These are phyloP conservation scores for Spathaspora passalidarum DNA, from an alignment of 805 yeast genomes.

Conservation along the genomic window DNA sequence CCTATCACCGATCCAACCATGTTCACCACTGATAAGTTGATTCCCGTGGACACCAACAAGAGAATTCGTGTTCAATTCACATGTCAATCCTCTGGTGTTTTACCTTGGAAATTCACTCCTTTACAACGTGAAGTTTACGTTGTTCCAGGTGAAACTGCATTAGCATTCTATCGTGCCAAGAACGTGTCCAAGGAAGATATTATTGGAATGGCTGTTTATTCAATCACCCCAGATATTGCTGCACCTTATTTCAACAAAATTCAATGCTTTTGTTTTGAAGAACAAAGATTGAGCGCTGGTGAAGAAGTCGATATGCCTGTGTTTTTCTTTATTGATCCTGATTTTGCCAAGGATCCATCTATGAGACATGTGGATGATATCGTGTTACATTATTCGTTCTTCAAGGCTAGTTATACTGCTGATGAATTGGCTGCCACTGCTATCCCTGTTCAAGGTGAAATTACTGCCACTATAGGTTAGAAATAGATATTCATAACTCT, in stretches of 20 bases:
- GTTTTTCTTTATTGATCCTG: conserved; percentile 95
- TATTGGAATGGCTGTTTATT: conserved; percentile 97
- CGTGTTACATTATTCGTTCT: conserved; percentile 88
- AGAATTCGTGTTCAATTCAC: conserved; percentile 84
- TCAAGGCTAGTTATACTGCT: conserved; percentile 54
- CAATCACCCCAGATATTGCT: conserved; percentile 93
- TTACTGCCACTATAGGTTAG: conserved; percentile 10
- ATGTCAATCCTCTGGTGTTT: conserved; percentile 82
- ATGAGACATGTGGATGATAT: conserved; percentile 90
- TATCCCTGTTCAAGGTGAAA: conserved; percentile 25
- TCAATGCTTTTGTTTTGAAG: conserved; percentile 98
- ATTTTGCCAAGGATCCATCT: conserved; percentile 86
- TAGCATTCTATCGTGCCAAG: conserved; percentile 92
- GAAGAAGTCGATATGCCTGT: conserved; percentile 99
- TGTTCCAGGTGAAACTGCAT: conserved; percentile 96
- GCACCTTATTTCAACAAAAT: conserved; percentile 96
- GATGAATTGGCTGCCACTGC: conserved; percentile 42
- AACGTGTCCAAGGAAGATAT: conserved; percentile 84
- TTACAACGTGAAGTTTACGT: conserved; percentile 91
- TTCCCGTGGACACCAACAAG: conserved; percentile 83
- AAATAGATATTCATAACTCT: neutral
- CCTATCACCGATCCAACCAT: conserved; percentile 82
- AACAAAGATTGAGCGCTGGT: conserved; percentile 88
- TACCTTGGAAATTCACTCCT: conserved; percentile 95
- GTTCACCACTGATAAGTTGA: conserved; percentile 82